phyloP scores from a whole-genome alignment of 768 basidiomycete genomes.

The Agrocybe praecox region DNA sequence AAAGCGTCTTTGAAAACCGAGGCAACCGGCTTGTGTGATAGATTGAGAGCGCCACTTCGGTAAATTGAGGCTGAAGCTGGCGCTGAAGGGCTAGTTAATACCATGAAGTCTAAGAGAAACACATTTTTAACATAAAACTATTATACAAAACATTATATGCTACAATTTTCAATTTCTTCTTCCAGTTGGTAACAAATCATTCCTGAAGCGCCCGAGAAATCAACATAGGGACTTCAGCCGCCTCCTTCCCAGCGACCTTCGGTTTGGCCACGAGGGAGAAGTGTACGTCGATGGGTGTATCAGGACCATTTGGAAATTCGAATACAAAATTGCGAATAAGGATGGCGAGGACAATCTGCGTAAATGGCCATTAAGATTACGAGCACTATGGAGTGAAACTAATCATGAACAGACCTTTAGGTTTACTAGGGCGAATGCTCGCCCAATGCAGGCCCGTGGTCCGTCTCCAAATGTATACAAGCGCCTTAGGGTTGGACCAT shows the following conservation, averaged over 20 bases:
- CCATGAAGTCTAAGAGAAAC: too few species aligned
- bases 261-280: slow-evolving; percentile 35
- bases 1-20: too few species aligned
- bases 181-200: too few species aligned
- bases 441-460: slow-evolving; percentile 45
- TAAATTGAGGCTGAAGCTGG: too few species aligned
- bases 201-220: slow-evolving; percentile 16
- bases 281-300: slow-evolving; percentile 32
- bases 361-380: neutral
- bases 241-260: slow-evolving; percentile 31
- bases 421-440: slow-evolving; percentile 41
- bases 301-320: slow-evolving; percentile 35
- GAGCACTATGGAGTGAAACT: neutral
- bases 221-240: slow-evolving; percentile 29
- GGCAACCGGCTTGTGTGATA: too few species aligned
- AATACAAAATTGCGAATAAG: slow-evolving; percentile 44
- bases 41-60: too few species aligned
- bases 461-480: slow-evolving; percentile 49
- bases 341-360: slow-evolving; percentile 43
- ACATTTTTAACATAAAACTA: too few species aligned
- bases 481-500: slow-evolving; percentile 33
- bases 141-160: too few species aligned
- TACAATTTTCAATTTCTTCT: too few species aligned
- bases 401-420: slow-evolving; percentile 35
- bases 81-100: too few species aligned